Base-by-base conservation (phyloP, 2,329 filamentous ascomycete genomes). In the Metarhizium guizhouense region DNA sequence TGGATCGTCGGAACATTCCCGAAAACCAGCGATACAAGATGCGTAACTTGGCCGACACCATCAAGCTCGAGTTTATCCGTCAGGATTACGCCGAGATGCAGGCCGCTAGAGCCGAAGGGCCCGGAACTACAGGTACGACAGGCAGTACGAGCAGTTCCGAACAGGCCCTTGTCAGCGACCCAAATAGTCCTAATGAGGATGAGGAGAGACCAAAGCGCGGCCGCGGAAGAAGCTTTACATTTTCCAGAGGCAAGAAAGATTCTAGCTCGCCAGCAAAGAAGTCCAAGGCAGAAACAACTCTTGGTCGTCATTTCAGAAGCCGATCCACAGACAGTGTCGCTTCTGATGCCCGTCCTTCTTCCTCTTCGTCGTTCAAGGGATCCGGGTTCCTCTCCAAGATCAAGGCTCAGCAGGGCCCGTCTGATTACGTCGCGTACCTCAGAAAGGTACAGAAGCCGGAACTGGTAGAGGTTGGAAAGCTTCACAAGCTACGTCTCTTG, bases 21-120 rank as follows among this genome's bases (percentile, higher is more conserved):
- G 89, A 95, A 65, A 88, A 96, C 60, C 91, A 96, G 77, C 82
- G 93, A 55, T 90, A 93, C 70, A 95, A 95, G 74, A 96, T 99
- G 91, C 83, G 93, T 49, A 92, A 86, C 56, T 76, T 99, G 58
- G 90, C 89, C 59, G 81, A 90, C 61, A 87, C 88, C 40, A 92
- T 97, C 75, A 99, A 99, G 73, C 89, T 91, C 67, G 92, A 97
- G 67, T 95, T 99, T 64, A 91, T 97, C 64, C 86, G 87, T 54
- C 92, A 95, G 68, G 89, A 96, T 68, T 90, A 88, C 77, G 83
- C 82, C 6, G 87, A 87, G 68, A 85, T 79, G 71, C 75, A 76
- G 68, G 77, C 79, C 54, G 73, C 75, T 62, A 72, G 72, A 67
- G 65, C 72, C 68, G 66, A 75, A 58, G 69, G 72, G 61, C 65